A percentile compares a stretch with the other conserved stretches of the same genome.
These are phyloP conservation scores for Helianthus tuberosus DNA, from an alignment of 129 eudicot species.

Conservation along the genomic window DNA sequence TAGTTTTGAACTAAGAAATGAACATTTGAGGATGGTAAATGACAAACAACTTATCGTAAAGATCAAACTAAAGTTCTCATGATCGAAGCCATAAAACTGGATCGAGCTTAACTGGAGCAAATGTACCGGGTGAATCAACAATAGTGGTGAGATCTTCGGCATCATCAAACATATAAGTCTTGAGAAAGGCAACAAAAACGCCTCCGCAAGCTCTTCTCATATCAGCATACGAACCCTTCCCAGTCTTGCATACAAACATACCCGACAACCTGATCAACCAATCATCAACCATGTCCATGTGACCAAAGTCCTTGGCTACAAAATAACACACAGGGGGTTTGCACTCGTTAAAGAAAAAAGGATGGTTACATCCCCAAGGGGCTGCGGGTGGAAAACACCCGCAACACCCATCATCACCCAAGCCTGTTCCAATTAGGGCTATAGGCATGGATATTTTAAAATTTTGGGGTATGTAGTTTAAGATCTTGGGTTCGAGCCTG, in stretches of 20 bases:
- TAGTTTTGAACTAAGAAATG: too few relatives aligned
- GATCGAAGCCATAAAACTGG: slow-evolving; percentile 23
- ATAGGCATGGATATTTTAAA: slow-evolving; percentile 27
- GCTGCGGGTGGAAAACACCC: slow-evolving; percentile 35
- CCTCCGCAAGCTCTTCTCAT: slow-evolving; percentile 42
- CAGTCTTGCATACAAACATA: slow-evolving; percentile 29
- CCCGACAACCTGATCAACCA: slow-evolving; percentile 14
- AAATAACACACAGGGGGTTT: slow-evolving; percentile 35
- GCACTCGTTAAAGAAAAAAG: slow-evolving; percentile 34
- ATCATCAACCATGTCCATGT: slow-evolving; percentile 39
- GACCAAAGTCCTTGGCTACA: slow-evolving; percentile 38
- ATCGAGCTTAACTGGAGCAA: slow-evolving; percentile 30
- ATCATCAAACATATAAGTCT: slow-evolving; percentile 32
- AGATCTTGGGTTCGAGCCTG: slow-evolving; percentile 26
- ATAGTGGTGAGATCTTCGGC: slow-evolving; percentile 26
- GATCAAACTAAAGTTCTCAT: neutral
- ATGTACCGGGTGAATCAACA: slow-evolving; percentile 6
- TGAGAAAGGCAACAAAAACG: slow-evolving; percentile 34
- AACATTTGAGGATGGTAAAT: too few relatives aligned
- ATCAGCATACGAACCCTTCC: slow-evolving; percentile 36
- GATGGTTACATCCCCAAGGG: slow-evolving; percentile 36
- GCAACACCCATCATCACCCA: slow-evolving; percentile 20
- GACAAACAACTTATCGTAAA: too few relatives aligned
- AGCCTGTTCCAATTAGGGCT: slow-evolving; percentile 32
- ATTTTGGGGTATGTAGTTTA: slow-evolving; percentile 33